Conservation (phyloP, 306 rosid genomes). For the Vicia sativa region DNA sequence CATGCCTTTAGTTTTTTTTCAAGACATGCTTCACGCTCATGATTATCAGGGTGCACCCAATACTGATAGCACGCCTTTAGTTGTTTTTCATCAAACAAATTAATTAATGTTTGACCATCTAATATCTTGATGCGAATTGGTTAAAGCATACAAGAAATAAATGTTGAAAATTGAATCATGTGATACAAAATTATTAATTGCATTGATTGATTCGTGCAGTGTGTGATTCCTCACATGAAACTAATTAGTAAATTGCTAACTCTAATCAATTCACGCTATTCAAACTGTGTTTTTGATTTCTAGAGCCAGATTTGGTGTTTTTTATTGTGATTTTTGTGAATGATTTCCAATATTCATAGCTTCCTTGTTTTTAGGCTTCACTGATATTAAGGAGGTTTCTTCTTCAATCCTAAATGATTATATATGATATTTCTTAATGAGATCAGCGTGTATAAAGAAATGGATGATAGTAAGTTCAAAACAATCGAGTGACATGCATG, state of each 20-base stretch:
- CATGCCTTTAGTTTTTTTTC: neutral
- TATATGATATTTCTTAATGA: conserved; percentile 13
- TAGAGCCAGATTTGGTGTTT: conserved; percentile 7
- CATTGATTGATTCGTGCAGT: neutral
- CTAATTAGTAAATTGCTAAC: neutral
- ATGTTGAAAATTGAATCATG: neutral
- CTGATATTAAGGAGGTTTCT: conserved; percentile 5
- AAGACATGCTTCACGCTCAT: conserved; percentile 5
- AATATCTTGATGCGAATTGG: neutral
- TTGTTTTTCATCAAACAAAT: neutral
- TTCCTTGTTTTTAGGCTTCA: conserved; percentile 11
- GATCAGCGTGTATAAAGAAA: conserved; percentile 3
- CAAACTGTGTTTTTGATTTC: neutral
- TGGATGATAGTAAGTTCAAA: conserved; percentile 13
- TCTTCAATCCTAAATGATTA: conserved; percentile 19
- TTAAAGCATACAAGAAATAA: neutral
- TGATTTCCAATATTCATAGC: neutral
- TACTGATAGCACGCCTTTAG: neutral
- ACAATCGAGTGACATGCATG: conserved; percentile 29
- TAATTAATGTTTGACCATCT: neutral
- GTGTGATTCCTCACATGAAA: neutral
- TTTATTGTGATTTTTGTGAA: neutral
- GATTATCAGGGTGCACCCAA: conserved; percentile 11
- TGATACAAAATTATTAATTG: neutral
- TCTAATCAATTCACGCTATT: neutral